Base-by-base conservation (phyloP, 225 moss, liverwort and hornwort species). In the Anthoceros angustus region DNA sequence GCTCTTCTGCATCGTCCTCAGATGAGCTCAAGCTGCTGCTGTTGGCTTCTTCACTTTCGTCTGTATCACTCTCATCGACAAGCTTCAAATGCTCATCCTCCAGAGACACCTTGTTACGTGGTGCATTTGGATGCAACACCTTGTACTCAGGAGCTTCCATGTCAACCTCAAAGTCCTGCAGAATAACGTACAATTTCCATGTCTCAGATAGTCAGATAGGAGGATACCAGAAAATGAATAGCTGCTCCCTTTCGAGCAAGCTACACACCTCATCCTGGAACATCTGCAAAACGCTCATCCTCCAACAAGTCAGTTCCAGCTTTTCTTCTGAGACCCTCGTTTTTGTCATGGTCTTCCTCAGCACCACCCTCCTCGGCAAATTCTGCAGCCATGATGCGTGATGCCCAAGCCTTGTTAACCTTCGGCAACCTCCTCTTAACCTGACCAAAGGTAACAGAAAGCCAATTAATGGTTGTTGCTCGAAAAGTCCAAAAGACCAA, bases 381-480 rank as follows among this genome's bases (percentile, higher is more conserved):
- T 70, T 76, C 78, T 65, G 77, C 74, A 65, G 83, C 70, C 42
- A 92, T 77, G 61, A 98, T 80, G 65, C 88, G 92, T 25, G 86
- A 80, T 46, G 98, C 92, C 39, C 92, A 78, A 72, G 87, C 88
- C 70, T 76, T 82, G 70, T 98, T 98, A 7, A 98, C 88, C 85
- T 92, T 98, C 8, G 98, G 98, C 62, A 98, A 72, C 75, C 87
- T 98, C 72, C 81, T 98, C 78, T 84, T 98, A 18, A 90, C 76
- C 78, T 86, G 63, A 40, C 61, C 25, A 8, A 63, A 68, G 12
- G 25, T 20, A 39, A 45, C 61, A 41, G 41, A 32, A 61, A 46
- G 41, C 25, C 43, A 66, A 69, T 16, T 42, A n/a, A 67, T 12
- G 18, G 9, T 14, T 16, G 21, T 5, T 43, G 68, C 25, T 5